These are phyloP conservation scores for Cercospora beticola DNA, from an alignment of 2,329 filamentous ascomycete genomes.

Conservation along the genomic window DNA sequence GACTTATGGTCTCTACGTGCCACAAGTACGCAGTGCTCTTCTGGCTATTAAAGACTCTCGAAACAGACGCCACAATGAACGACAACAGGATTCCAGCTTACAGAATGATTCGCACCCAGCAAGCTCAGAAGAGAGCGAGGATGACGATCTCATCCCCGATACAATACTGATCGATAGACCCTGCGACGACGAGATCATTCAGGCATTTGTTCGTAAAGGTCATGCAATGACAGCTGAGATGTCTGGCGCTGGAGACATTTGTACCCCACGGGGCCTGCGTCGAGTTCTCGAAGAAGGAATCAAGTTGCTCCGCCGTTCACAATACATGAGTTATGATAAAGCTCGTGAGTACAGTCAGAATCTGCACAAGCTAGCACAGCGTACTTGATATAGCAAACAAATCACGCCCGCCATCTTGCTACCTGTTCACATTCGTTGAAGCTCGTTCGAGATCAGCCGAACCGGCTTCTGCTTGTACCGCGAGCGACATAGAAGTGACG, in stretches of 20 bases:
- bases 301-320: constrained; percentile 22
- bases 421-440: not conserved
- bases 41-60: constrained; percentile 7
- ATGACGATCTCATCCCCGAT: constrained; percentile 20
- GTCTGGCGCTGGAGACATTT: constrained; percentile 24
- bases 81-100: not conserved
- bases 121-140: constrained; percentile 14
- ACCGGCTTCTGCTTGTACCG: not conserved
- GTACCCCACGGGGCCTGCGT: constrained; percentile 10
- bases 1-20: constrained; percentile 21
- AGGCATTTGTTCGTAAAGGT: constrained; percentile 25
- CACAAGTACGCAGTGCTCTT: constrained; percentile 9
- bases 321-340: constrained; percentile 6
- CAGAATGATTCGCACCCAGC: not conserved
- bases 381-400: not conserved
- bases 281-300: constrained; percentile 24
- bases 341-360: not conserved
- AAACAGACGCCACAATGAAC: not conserved
- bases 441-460: not conserved
- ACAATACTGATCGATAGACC: constrained; percentile 27
- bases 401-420: not conserved
- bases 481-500: not conserved
- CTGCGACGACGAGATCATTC: constrained; percentile 28
- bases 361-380: constrained; percentile 2
- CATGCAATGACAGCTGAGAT: constrained; percentile 26